Evolutionary conservation across 768 basidiomycete species (phyloP), one percentile per base, ranked within the genome.

Genomic region (Cystofilobasidium bisporidii): DNA sequence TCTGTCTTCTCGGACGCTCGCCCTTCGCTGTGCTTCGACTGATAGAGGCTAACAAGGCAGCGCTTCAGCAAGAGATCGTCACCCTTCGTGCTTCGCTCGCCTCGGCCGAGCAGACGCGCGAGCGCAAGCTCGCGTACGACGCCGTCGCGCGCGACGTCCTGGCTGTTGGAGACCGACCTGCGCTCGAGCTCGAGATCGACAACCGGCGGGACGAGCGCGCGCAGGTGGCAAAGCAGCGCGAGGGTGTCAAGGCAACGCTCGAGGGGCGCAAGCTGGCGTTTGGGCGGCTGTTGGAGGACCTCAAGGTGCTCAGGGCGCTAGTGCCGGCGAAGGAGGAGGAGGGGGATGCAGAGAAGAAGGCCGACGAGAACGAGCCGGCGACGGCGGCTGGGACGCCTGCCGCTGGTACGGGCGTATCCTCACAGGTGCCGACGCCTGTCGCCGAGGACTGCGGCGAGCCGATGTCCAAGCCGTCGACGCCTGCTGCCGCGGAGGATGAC

Each of bases 91-190:
- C 38, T 1, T 11, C 57, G 24, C 67, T 68, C 32, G 30, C 43
- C 11, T 24, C 22, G 10, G 67, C 67, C 1, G 30, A 68, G 61
- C 41, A 36, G 32, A 32, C 41, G 53, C 50, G 67, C 18, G 18
- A 47, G 43, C 53, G 56, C 30, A 68, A 68, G 61, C 55, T 68
- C 48, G 55, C 62, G 61, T 68, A 68, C 62, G 67, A 68, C 33
- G 67, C n/a, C 9, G 24, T 68, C 36, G 67, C 67, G 1, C 48
- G 38, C 32, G 38, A 63, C 41, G 61, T 68, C 5, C 55, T 58
- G 20, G 61, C 61, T 0, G 57, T 68, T 26, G 67, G 67, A 1
- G 38, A 40, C 0, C 36, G 67, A 3, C 4, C 32, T 22, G n/a
- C 26, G 1, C 40, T 68, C 28, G 61, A 68, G 28, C 38, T 20